Percentiles rank a stretch among this genome's conserved stretches.
Conservation (phyloP, 1,139 yeast genomes). For the Yamadazyma atmosphaerica region DNA sequence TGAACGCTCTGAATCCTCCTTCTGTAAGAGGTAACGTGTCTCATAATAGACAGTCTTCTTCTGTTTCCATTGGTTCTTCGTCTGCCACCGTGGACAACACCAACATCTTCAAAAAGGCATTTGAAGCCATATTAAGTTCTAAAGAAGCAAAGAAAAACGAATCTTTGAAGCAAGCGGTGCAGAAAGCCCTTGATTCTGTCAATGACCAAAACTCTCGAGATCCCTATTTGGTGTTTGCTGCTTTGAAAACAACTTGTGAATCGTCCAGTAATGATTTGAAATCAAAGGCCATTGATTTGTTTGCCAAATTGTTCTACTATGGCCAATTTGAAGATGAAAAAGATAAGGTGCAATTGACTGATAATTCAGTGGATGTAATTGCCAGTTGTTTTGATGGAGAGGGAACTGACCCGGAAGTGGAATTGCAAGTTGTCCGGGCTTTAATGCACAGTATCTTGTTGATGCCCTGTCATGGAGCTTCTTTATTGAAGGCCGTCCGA, state of each 20-base stretch:
- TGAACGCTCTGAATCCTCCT: constrained; percentile 9
- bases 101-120: constrained; percentile 40
- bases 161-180: constrained; percentile 28
- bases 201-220: constrained; percentile 29
- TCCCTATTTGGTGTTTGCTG: constrained; percentile 38
- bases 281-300: constrained; percentile 43
- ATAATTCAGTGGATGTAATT: constrained; percentile 82
- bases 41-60: constrained; percentile 22
- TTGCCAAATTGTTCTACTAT: constrained; percentile 47
- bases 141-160: constrained; percentile 47
- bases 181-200: constrained; percentile 39
- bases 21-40: constrained; percentile 5
- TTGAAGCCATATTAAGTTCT: constrained; percentile 33
- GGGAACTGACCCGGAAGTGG: constrained; percentile 85
- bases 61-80: constrained; percentile 22
- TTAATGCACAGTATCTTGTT: constrained; percentile 82
- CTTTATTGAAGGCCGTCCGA: constrained; percentile 84
- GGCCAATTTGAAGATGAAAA: constrained; percentile 38
- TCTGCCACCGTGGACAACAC: constrained; percentile 36
- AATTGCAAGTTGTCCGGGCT: constrained; percentile 89
- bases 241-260: constrained; percentile 43
- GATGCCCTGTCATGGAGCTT: constrained; percentile 88
- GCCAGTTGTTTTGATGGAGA: constrained; percentile 89
- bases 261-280: constrained; percentile 32
- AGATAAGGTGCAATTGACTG: constrained; percentile 61